phyloP scores from a whole-genome alignment of 2,329 filamentous ascomycete species.

The Colletotrichum higginsianum region DNA sequence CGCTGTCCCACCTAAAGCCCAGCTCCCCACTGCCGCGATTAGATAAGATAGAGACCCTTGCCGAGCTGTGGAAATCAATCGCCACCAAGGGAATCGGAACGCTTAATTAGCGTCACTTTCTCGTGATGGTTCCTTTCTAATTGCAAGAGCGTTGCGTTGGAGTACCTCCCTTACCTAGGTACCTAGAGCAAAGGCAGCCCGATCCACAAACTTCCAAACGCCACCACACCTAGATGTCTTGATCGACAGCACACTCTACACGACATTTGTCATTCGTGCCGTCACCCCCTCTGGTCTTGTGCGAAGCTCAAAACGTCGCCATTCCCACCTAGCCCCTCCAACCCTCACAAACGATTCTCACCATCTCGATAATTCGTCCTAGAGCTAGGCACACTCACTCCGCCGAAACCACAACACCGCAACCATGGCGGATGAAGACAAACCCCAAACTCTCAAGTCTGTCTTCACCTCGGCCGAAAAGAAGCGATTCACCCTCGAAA shows the following conservation, averaged over 20 bases:
- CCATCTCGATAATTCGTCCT: background rate
- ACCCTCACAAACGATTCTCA: background rate
- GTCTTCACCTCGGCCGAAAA: conserved; percentile 66
- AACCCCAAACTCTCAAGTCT: conserved; percentile 65
- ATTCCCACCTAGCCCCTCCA: conserved; percentile 2
- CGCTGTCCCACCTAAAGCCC: conserved; percentile 13
- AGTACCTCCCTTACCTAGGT: background rate
- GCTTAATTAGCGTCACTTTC: conserved; percentile 9
- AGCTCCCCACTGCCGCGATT: conserved; percentile 1
- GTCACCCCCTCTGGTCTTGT: conserved; percentile 1
- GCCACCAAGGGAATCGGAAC: conserved; percentile 29
- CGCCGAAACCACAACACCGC: background rate
- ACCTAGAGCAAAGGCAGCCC: background rate
- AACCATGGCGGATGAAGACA: conserved; percentile 55
- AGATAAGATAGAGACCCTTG: conserved; percentile 43
- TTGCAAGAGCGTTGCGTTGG: conserved; percentile 4
- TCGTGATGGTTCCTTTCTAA: conserved; percentile 14
- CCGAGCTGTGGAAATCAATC: conserved; percentile 33
- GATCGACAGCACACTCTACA: conserved; percentile 11
- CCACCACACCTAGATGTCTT: conserved; percentile 1
- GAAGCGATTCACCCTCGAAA: conserved; percentile 71
- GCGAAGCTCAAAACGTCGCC: background rate
- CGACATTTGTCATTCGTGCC: background rate
- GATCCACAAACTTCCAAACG: conserved; percentile 2
- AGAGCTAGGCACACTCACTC: background rate